Conservation (phyloP, 1,139 yeast species). For the Suhomyces choctaworum region DNA sequence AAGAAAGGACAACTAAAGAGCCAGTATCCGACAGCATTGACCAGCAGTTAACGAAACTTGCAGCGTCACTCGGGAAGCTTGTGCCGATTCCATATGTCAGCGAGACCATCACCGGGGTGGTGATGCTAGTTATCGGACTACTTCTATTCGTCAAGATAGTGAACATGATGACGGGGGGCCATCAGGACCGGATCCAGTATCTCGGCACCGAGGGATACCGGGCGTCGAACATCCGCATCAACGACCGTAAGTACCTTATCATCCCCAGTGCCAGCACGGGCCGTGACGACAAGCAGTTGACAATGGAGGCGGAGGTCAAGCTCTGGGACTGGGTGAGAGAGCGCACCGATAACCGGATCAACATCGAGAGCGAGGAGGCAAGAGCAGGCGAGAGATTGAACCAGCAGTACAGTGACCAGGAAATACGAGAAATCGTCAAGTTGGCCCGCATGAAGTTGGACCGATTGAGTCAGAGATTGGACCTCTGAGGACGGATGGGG, state of each 20-base stretch:
- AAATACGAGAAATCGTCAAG: slow-evolving; percentile 53
- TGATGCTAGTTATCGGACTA: slow-evolving; percentile 20
- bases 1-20: slow-evolving; percentile 15
- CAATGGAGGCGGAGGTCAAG: slow-evolving; percentile 56
- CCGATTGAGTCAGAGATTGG: slow-evolving; percentile 20
- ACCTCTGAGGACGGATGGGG: slow-evolving; percentile 4
- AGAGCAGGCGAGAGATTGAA: slow-evolving; percentile 8
- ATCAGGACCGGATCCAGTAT: slow-evolving; percentile 3
- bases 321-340: slow-evolving; percentile 84
- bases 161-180: slow-evolving; percentile 11
- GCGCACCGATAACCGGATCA: slow-evolving; percentile 38
- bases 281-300: slow-evolving; percentile 32
- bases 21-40: slow-evolving; percentile 14
- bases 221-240: slow-evolving; percentile 32
- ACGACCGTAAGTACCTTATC: slow-evolving; percentile 45
- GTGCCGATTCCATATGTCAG: slow-evolving; percentile 34
- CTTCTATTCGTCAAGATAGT: slow-evolving; percentile 11
- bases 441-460: slow-evolving; percentile 55
- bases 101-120: slow-evolving; percentile 26
- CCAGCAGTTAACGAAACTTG: slow-evolving; percentile 26
- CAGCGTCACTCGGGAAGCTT: slow-evolving; percentile 30
- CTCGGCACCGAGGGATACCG: slow-evolving; percentile 7
- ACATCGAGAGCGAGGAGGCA: slow-evolving; percentile 14
- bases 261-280: slow-evolving; percentile 48
- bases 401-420: slow-evolving; percentile 41